Evolutionary conservation across 2,329 filamentous ascomycete genomes (phyloP), one percentile per base, ranked within the genome.

Genomic region (Byssothecium circinans): DNA sequence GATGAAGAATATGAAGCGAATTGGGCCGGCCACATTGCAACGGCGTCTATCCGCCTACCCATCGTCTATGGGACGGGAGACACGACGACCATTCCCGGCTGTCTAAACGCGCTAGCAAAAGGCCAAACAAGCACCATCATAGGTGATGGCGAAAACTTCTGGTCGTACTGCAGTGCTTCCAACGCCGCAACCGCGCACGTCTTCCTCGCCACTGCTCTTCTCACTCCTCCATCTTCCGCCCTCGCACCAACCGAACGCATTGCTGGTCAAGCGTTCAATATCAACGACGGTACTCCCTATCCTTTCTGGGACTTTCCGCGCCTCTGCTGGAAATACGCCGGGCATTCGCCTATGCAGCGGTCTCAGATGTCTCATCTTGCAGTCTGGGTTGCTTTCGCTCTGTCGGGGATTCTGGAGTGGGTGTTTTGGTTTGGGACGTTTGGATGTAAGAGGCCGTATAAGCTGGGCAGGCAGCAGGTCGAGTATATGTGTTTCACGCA

Each of bases 231-330:
- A 17, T 47, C 55, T 11, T 20, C 27, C 18, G 20, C 35, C n/a
- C 29, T 15, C 23, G 17, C 15, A 8, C 23, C 43, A 23, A 15
- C 35, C 19, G 27, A 35, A 11, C 33, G 43, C 35, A 60, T 71
- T 8, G 68, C 68, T 23, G 68, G 69, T 3, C 54, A 71, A 57
- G 56, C 60, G 15, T 72, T 70, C 57, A 56, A 64, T 47, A 54
- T 72, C 39, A 67, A 68, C 39, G 68, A 72, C 46, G 64, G 61
- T 17, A 47, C 65, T 34, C 67, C 57, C 2, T 42, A 61, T 6
- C 49, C 51, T n/a, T 70, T 71, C 54, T 72, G 67, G 69, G 62
- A 63, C 17, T 70, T 68, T 44, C 51, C 57, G n/a, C 54, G 61
- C 12, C 29, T 49, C 4, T 47, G 58, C 25, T 58, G 61, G 36